Base-by-base conservation (phyloP, 192 early-diverging fungal species). In the Entomortierella beljakovae region DNA sequence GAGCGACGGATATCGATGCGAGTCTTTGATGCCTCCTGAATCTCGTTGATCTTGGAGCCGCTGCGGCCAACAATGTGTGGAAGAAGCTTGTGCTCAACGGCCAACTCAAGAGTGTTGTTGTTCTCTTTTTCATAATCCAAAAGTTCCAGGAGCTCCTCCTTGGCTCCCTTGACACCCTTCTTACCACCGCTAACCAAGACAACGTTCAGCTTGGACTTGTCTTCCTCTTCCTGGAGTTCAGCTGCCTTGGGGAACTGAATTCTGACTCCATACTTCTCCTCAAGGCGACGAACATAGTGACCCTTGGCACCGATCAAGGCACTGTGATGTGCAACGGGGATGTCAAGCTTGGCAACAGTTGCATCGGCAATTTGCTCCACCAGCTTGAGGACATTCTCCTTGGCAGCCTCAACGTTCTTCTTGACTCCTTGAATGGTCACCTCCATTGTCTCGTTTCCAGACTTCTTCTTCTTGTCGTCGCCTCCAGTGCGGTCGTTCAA, bases 141-240 rank as follows among this genome's bases (percentile, higher is more conserved):
- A 26, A 94, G 84, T 61, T 94, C 91, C 67, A 95, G 63, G 40
- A 99, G 85, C 81, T 96, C 95, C 33, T 81, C 82, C 85, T 94
- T 93, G 56, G 94, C 94, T 26, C 82, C 79, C 9, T 86, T 85
- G 49, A 95, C 93, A 59, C 94, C 95, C 73, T 87, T 90, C 79
- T 93, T 94, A 38, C 91, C 90, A 35, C 97, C 97, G 54, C 90
- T 89, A 59, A 99, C 91, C 28, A 84, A 84, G 35, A 99, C 94
- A 64, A 92, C 85, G 71, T 92, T 87, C 18, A 90, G 40, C 56
- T 81, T 82, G 55, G 82, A 82, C 54, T 60, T 61, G 18, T 73
- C 82, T n/a, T 81, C 83, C 11, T 86, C 91, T 9, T 89, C 90
- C 38, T 83, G 85, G 28, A 82, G 67, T 28, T 81, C 86, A 28